Percentiles rank a stretch among this genome's conserved stretches.
Evolutionary conservation across 179 eudicot species (phyloP).

Genomic region (Drosera spatulata): DNA sequence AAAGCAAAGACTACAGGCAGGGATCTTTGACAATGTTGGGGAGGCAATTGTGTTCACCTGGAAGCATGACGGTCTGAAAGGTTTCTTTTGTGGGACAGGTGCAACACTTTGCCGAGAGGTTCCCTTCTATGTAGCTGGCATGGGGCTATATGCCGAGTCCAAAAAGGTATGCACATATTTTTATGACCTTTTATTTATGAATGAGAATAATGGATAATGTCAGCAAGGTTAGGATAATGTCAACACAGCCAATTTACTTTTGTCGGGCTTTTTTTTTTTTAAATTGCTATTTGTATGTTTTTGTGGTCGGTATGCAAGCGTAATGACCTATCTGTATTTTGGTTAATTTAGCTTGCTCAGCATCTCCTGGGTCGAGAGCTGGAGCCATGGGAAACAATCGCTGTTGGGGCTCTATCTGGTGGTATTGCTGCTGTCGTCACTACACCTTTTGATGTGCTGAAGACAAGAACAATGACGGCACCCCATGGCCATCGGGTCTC

Average conservation of each 20-base stretch:
- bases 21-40: conserved; percentile 70
- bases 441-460: conserved; percentile 87
- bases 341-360: conserved; percentile 42
- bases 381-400: conserved; percentile 90
- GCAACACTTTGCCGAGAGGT: conserved; percentile 92
- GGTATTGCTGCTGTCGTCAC: conserved; percentile 82
- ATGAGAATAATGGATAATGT: no score
- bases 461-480: conserved; percentile 92
- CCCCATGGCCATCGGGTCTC: conserved; percentile 56
- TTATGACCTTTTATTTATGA: not conserved
- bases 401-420: conserved; percentile 88
- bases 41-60: conserved; percentile 81
- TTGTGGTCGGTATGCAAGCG: no score
- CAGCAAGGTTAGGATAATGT: no score
- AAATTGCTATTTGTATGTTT: no score
- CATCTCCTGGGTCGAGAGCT: conserved; percentile 63
- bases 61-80: conserved; percentile 83
- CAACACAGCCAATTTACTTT: no score
- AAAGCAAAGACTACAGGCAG: conserved; percentile 94
- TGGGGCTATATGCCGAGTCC: conserved; percentile 91
- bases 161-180: conserved; percentile 55
- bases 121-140: conserved; percentile 91
- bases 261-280: no score
- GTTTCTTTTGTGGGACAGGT: conserved; percentile 94
- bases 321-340: no score